Conservation (phyloP, 2,329 filamentous ascomycete species). For the Colletotrichum tofieldiae region DNA sequence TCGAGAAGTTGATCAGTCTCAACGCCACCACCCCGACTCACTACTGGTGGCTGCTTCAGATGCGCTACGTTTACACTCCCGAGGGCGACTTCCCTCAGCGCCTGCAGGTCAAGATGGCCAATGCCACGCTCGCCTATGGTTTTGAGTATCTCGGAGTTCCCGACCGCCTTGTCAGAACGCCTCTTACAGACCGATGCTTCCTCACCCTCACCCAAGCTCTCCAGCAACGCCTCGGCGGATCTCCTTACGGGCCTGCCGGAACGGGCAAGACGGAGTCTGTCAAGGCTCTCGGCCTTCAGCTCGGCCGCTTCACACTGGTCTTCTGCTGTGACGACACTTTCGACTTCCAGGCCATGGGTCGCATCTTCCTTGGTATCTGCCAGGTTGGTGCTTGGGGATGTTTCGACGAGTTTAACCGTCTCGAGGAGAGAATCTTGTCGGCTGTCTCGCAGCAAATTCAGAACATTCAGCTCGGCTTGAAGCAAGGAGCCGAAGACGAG, state of each 20-base stretch:
- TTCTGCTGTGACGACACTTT: constrained; percentile 99
- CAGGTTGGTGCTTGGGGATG: constrained; percentile 99
- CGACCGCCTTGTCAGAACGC: constrained; percentile 95
- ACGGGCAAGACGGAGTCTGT: constrained; percentile 99
- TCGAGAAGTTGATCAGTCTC: constrained; percentile 85
- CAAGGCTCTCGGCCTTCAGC: constrained; percentile 95
- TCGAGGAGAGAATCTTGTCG: constrained; percentile 97
- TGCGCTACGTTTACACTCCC: constrained; percentile 92
- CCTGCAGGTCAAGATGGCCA: constrained; percentile 95
- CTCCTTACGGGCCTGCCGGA: constrained; percentile 96
- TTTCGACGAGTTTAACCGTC: constrained; percentile 99
- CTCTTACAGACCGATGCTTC: constrained; percentile 98
- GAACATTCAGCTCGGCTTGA: constrained; percentile 97
- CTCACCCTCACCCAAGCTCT: constrained; percentile 96
- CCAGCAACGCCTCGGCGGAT: constrained; percentile 94
- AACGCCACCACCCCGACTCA: constrained; percentile 84
- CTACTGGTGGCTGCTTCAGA: constrained; percentile 94
- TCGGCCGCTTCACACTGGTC: constrained; percentile 97
- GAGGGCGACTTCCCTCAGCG: constrained; percentile 88
- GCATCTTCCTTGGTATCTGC: constrained; percentile 99
- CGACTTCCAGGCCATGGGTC: constrained; percentile 99
- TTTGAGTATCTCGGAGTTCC: constrained; percentile 98
- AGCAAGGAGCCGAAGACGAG: constrained; percentile 85
- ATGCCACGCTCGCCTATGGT: constrained; percentile 93
- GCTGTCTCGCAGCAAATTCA: constrained; percentile 99